Evolutionary conservation across 2,329 filamentous ascomycete species (phyloP).

Genomic region (Keithomyces neogunnii): DNA sequence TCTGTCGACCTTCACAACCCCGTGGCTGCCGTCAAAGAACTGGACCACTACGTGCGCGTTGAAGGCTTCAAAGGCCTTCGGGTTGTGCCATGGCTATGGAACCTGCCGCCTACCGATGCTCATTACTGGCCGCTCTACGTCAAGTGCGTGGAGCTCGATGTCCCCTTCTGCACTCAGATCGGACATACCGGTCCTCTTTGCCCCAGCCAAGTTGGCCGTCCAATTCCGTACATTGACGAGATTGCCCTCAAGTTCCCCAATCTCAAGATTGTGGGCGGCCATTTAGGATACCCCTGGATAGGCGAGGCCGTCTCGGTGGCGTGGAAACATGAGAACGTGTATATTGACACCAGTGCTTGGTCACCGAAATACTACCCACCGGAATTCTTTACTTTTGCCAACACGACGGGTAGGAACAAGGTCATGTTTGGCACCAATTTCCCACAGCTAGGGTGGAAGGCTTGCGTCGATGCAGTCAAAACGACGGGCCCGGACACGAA

Average conservation of each 20-base stretch:
- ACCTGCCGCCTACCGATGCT: slow-evolving; percentile 6
- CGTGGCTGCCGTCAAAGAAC: slow-evolving; percentile 6
- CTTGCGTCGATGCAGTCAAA: slow-evolving; percentile 5
- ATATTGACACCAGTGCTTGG: slow-evolving; percentile 9
- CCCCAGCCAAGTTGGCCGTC: slow-evolving; percentile 9
- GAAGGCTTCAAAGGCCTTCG: slow-evolving; percentile 9
- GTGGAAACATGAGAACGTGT: slow-evolving; percentile 10
- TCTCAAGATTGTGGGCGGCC: slow-evolving; percentile 9
- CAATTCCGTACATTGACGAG: slow-evolving; percentile 9
- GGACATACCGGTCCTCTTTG: slow-evolving; percentile 9
- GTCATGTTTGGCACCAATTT: slow-evolving; percentile 11
- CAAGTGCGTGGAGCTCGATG: slow-evolving; percentile 9
- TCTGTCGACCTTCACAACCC: slow-evolving; percentile 8
- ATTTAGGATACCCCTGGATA: slow-evolving; percentile 9
- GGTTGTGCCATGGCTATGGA: slow-evolving; percentile 10
- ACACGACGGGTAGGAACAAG: slow-evolving; percentile 8
- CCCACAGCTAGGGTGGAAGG: slow-evolving; percentile 6
- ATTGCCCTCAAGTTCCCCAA: slow-evolving; percentile 9
- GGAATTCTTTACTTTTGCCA: slow-evolving; percentile 8
- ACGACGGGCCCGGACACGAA: not conserved
- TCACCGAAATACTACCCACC: slow-evolving; percentile 7
- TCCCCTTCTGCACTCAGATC: slow-evolving; percentile 9
- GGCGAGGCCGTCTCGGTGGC: slow-evolving; percentile 8
- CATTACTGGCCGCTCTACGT: slow-evolving; percentile 10
- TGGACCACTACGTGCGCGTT: slow-evolving; percentile 8